Evolutionary conservation across 176 grass and related monocot genomes (phyloP), one percentile per base, ranked within the genome.

Genomic region (Lolium perenne): DNA sequence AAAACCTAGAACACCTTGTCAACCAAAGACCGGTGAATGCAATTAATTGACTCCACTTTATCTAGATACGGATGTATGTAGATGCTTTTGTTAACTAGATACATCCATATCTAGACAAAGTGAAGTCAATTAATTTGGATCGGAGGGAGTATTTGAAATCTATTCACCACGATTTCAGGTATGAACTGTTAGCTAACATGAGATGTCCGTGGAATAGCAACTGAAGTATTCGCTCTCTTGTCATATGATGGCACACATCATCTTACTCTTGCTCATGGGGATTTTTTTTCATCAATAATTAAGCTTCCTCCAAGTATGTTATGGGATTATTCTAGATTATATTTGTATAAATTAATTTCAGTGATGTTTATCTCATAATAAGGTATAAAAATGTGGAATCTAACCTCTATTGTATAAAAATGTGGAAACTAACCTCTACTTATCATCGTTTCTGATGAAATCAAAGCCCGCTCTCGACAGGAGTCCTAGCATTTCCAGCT

Each of bases 211-310:
- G 92, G 92, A 82, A 92, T 80, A 86, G 91, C 89, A 86, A 73
- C 91, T 32, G 88, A 94, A 47, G 92, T 47, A 90, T 90, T 93
- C 64, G 92, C 88, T 86, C 86, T 88, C 74, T 92, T 96, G 22
- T 99, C 94, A 91, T 99, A 96, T 59, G 93, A 85, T 16, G 97
- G 94, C 29, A 97, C 90, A 58, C 94, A 99, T 92, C 94, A 99
- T 62, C 97, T 92, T 90, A 96, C 95, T 93, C 89, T 94, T 86
- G 97, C 80, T 56, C 66, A 48, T 71, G 92, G 94, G 41, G 97
- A 90, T 87, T 93, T 96, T 92, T 97, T 96, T 77, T 99, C 94
- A 23, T 91, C 84, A 56, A 99, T n/a, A n/a, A n/a, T n/a, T 89
- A 82, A 99, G 88, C 71, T 99, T 99, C 83, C 90, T 96, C 97